Conservation (phyloP, 305 asterid genomes). For the Solanum aculeatissimum region DNA sequence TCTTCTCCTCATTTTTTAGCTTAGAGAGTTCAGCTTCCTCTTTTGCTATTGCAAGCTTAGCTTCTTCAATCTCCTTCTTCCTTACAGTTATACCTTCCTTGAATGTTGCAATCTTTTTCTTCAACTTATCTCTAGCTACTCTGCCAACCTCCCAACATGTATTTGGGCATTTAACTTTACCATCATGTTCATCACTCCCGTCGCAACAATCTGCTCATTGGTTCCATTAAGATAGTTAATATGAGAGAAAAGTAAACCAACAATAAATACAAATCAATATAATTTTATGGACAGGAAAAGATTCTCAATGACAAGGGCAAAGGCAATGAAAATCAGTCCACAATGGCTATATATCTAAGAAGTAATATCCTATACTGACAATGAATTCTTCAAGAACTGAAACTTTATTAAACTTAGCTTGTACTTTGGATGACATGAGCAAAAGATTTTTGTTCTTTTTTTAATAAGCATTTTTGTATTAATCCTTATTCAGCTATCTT, state of each 20-base stretch:
- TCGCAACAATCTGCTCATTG: constrained; percentile 89
- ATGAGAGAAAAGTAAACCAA: background rate
- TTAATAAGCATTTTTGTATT: background rate
- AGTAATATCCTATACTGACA: background rate
- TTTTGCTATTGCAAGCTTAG: constrained; percentile 47
- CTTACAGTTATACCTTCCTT: constrained; percentile 68
- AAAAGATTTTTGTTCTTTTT: background rate
- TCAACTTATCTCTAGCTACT: constrained; percentile 79
- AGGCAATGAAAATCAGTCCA: background rate
- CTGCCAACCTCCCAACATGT: constrained; percentile 98
- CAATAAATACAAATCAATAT: background rate
- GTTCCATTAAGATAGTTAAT: constrained; percentile 3
- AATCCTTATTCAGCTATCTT: background rate
- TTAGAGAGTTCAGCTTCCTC: constrained; percentile 72
- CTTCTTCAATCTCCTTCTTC: constrained; percentile 55
- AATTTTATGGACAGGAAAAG: background rate
- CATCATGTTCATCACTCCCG: constrained; percentile 94
- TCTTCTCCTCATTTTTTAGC: constrained; percentile 69
- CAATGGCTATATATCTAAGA: background rate
- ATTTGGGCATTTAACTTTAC: constrained; percentile 63
- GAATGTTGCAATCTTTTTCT: constrained; percentile 64
- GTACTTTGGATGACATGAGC: background rate
- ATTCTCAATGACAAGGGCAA: background rate
- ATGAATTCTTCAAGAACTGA: background rate
- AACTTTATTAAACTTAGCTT: background rate